Percentiles rank a stretch among this genome's conserved stretches.
Evolutionary conservation across 371 early-diverging fungal genomes (phyloP).

Genomic region (Massospora cicadina): DNA sequence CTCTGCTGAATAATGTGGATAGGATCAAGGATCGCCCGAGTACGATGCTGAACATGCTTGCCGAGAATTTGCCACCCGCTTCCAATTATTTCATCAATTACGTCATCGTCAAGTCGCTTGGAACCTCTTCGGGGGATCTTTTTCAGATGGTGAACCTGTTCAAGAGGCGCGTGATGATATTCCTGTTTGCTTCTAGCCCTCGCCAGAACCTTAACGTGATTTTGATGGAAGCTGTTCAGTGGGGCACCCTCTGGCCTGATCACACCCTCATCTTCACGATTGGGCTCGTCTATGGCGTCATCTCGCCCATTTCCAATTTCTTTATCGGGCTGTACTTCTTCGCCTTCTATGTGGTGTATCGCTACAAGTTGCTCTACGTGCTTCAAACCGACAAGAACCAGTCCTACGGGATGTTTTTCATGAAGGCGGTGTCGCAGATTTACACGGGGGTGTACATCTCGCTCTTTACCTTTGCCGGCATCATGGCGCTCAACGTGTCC

Average conservation of each 20-base stretch:
- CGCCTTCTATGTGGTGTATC: constrained; percentile 30
- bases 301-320: constrained; percentile 32
- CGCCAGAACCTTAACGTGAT: not conserved
- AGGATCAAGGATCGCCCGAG: constrained; percentile 23
- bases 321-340: constrained; percentile 34
- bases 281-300: constrained; percentile 22
- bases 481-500: not conserved
- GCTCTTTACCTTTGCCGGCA: not conserved
- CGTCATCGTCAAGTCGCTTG: constrained; percentile 46
- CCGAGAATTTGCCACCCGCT: constrained; percentile 35
- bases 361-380: constrained; percentile 29
- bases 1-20: constrained; percentile 32
- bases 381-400: constrained; percentile 17
- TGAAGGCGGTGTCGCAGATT: not conserved
- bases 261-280: not conserved
- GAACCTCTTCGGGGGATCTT: constrained; percentile 42
- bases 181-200: not conserved
- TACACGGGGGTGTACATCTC: constrained; percentile 1
- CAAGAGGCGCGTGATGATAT: not conserved
- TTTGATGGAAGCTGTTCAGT: not conserved
- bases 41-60: constrained; percentile 21
- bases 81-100: constrained; percentile 64
- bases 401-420: not conserved
- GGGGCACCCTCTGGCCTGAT: constrained; percentile 6
- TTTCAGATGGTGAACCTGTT: constrained; percentile 37